These are phyloP conservation scores for Guillardia theta DNA, from an alignment of 78 protist genomes.

Conservation along the genomic window DNA sequence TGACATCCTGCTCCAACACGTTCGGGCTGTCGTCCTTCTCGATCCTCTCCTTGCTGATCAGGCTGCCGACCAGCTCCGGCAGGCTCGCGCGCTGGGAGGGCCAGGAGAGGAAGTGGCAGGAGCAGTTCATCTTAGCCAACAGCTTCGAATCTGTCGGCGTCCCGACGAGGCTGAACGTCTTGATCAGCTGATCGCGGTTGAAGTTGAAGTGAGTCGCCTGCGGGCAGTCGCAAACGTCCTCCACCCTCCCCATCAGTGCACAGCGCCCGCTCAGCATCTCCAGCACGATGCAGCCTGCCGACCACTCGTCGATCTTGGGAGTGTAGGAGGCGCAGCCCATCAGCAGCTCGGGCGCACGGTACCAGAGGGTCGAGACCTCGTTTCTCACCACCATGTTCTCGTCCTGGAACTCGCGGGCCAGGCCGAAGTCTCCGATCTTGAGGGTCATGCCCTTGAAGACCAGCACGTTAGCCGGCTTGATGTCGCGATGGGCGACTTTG, in stretches of 20 bases:
- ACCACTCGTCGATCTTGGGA: slow-evolving; percentile 75
- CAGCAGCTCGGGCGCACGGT: slow-evolving; percentile 78
- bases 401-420: not conserved
- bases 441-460: not conserved
- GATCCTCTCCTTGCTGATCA: no score
- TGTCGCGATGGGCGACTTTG: not conserved
- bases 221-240: not conserved
- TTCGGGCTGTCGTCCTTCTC: no score
- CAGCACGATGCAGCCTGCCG: slow-evolving; percentile 80
- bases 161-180: slow-evolving; percentile 39
- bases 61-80: no score
- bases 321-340: not conserved
- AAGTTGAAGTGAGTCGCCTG: not conserved
- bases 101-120: not conserved
- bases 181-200: not conserved
- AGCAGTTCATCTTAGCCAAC: not conserved
- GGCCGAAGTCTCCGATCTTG: not conserved
- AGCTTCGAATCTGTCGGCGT: not conserved
- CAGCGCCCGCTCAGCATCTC: slow-evolving; percentile 62
- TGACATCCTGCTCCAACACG: no score
- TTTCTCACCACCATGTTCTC: not conserved
- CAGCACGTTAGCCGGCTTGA: not conserved
- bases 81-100: no score
- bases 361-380: slow-evolving; percentile 56
- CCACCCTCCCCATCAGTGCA: not conserved